Base-by-base conservation (phyloP, 139 green algal genomes). In the Astrephomene gubernaculifera region DNA sequence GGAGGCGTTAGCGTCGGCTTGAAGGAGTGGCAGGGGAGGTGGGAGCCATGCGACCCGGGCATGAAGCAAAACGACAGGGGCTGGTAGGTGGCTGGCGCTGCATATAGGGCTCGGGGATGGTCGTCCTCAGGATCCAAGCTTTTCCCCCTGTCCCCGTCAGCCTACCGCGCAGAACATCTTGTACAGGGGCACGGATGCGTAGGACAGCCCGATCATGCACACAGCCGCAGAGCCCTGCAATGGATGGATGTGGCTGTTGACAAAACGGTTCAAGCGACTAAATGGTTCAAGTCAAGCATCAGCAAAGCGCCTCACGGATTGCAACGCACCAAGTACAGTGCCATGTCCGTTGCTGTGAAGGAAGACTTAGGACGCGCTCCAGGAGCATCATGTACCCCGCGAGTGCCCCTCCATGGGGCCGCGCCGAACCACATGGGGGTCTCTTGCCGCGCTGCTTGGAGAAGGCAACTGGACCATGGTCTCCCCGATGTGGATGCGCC, bases 141-240 rank as follows among this genome's bases (percentile, higher is more conserved):
- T n/a, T n/a, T n/a, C n/a, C n/a, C n/a, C n/a, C n/a, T n/a, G n/a
- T n/a, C n/a, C n/a, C n/a, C n/a, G 17, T 17, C 49, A 31, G 36
- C 85, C 41, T 63, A 89, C 87, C 76, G 87, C 87, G 72, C 95
- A 98, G 86, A 98, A 98, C 41, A 96, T 90, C 7, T 91, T 90
- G 87, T 99, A 99, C 29, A 99, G 86, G 0, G 97, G 97, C 0
- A 99, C 97, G 1, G 94, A 94, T 0, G 94, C 95, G 71, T 99
- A 99, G 0, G 97, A 97, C 8, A 96, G 54, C 8, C 96, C 97
- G 12, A 99, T 84, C 97, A 99, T 99, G 69, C 88, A 94, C 9
- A 99, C 90, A 0, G 94, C 91, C 0, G 98, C 65, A 0, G 97
- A 95, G 14, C 90, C 83, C 93, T 96, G 92, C 57, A 75, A 36